Evolutionary conservation across 805 yeast genomes (phyloP), one percentile per base, ranked within the genome.

Genomic region (Grigorovia transvaalensis): DNA sequence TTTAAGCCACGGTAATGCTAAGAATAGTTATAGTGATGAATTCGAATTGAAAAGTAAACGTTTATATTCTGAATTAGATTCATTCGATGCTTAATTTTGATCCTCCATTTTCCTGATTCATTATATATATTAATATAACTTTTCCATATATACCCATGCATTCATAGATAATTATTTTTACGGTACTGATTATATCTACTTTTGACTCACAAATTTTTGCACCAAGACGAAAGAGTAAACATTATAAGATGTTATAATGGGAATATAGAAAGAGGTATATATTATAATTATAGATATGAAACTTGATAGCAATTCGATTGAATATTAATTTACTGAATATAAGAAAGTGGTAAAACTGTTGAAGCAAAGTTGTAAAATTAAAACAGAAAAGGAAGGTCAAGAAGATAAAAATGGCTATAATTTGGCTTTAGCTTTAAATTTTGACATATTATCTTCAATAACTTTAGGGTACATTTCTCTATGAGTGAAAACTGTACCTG

Each of bases 401-500:
- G 15, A 8, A 33, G 9, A 13, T 11, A 9, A 33, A 33, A 33
- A 23, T 4, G 27, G 27, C 15, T 38, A 33, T 43, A 51, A 33
- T 35, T 51, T 51, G 6, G 50, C 29, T 20, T 48, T 48, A 18
- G 13, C 18, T 15, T 48, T 51, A 8, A 42, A 48, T 23, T 43
- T 48, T 35, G 46, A 35, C 48, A 51, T 65, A 11, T 68, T 64
- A 17, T 68, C 48, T 13, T 59, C 53, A 52, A 80, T 54, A 9
- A 52, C 54, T 2, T 73, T 71, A 8, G 85, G 84, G 56, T 78
- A 79, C 56, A 69, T 60, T 40, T 67, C 48, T 33, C 43, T 64
- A 29, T 67, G 54, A 30, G 65, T 60, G 47, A 71, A 56, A 51
- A 66, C 54, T 12, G 70, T 67, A 13, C 90, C 88, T 64, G 81